These are phyloP conservation scores for Lecanicillium sp. DNA, from an alignment of 2,329 filamentous ascomycete genomes.

Conservation along the genomic window DNA sequence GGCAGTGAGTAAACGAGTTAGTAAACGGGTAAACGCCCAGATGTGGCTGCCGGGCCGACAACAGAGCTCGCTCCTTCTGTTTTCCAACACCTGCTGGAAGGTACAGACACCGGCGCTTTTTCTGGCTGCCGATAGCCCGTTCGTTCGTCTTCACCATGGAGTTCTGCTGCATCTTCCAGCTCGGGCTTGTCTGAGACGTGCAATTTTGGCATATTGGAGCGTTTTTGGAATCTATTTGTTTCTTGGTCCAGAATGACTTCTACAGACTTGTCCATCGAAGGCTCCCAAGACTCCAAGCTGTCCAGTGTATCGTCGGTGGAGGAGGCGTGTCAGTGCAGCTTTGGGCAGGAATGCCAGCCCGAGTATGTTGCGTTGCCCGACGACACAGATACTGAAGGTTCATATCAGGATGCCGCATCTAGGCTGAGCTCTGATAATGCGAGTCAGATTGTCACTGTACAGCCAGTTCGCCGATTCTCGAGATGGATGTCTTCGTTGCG, in stretches of 20 bases:
- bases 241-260: slow-evolving; percentile 13
- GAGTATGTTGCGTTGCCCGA: slow-evolving; percentile 6
- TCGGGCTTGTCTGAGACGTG: slow-evolving; percentile 2
- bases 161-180: slow-evolving; percentile 1
- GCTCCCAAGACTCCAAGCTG: neutral
- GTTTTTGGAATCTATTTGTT: slow-evolving; percentile 9
- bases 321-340: slow-evolving; percentile 4
- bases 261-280: slow-evolving; percentile 2
- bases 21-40: no score
- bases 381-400: slow-evolving; percentile 4
- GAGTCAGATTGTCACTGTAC: slow-evolving; percentile 1
- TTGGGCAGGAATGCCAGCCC: neutral
- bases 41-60: no score
- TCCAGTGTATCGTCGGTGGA: slow-evolving; percentile 6
- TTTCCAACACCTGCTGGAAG: no score
- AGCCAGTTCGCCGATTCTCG: slow-evolving; percentile 7
- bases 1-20: no score
- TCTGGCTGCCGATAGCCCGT: neutral
- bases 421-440: slow-evolving; percentile 3
- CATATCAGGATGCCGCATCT: slow-evolving; percentile 5
- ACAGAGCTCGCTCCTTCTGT: no score
- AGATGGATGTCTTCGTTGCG: slow-evolving; percentile 70
- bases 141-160: slow-evolving; percentile 1
- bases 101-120: no score
- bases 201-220: slow-evolving; percentile 11